A percentile compares a stretch with the other conserved stretches of the same genome.
Conservation (phyloP, 2,329 filamentous ascomycete genomes). For the Capronia coronata region DNA sequence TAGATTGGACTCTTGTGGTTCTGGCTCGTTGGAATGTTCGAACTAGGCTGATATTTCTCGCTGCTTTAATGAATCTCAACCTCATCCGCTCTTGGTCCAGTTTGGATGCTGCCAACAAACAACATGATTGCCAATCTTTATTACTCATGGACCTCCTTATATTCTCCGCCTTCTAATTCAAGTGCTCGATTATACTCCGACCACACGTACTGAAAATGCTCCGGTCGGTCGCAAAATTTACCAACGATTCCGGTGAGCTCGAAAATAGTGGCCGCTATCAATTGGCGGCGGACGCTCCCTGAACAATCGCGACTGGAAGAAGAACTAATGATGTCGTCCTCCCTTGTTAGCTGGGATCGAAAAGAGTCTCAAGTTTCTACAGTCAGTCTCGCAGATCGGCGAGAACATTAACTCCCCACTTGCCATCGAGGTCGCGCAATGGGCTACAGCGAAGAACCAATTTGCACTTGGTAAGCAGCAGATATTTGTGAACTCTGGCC, state of each 20-base stretch:
- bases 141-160: too few species aligned
- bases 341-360: conserved; percentile 29
- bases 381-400: conserved; percentile 34
- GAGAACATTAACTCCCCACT: conserved; percentile 27
- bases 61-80: neutral
- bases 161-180: neutral
- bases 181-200: neutral
- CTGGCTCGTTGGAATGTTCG: too few species aligned
- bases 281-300: neutral
- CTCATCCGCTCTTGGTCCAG: neutral
- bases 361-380: conserved; percentile 37
- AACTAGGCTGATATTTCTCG: neutral
- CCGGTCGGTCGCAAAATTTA: conserved; percentile 15
- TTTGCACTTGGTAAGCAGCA: conserved; percentile 11
- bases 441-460: conserved; percentile 33
- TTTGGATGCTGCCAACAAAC: neutral
- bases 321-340: neutral
- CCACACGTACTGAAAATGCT: conserved; percentile 8
- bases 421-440: conserved; percentile 32
- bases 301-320: neutral
- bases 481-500: too few species aligned
- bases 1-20: too few species aligned
- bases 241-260: conserved; percentile 19
- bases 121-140: too few species aligned
- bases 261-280: neutral